Evolutionary conservation across 2,329 filamentous ascomycete genomes (phyloP).

Genomic region (Epichloe baconii): DNA sequence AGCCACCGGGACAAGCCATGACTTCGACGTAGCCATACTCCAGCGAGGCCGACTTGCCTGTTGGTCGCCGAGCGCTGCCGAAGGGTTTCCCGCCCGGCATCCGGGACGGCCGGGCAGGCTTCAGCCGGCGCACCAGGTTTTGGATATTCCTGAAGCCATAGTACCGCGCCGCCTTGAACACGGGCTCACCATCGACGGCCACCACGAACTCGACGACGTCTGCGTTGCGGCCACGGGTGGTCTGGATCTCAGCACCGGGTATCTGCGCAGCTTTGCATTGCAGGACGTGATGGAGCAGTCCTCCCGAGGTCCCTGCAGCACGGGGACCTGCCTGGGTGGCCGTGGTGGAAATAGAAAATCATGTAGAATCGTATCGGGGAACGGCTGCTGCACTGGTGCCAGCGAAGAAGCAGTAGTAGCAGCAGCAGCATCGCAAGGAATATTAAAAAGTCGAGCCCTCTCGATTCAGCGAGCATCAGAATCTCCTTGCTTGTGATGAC

Average conservation of each 20-base stretch:
- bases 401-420: slow-evolving; percentile 26
- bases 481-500: slow-evolving; percentile 96
- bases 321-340: slow-evolving; percentile 28
- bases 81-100: slow-evolving; percentile 63
- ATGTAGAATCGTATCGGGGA: slow-evolving; percentile 61
- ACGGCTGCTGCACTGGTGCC: slow-evolving; percentile 28
- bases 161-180: slow-evolving; percentile 77
- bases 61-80: slow-evolving; percentile 39
- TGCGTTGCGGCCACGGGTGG: slow-evolving; percentile 67
- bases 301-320: slow-evolving; percentile 69
- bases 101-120: slow-evolving; percentile 63
- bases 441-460: slow-evolving; percentile 62
- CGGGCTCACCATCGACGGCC: slow-evolving; percentile 37
- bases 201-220: slow-evolving; percentile 83
- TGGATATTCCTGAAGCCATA: slow-evolving; percentile 98
- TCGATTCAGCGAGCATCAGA: slow-evolving; percentile 72
- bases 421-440: slow-evolving; percentile 23
- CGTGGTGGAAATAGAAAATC: slow-evolving; percentile 59
- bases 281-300: slow-evolving; percentile 77
- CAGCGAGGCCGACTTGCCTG: slow-evolving; percentile 32
- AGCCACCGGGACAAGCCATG: slow-evolving; percentile 98
- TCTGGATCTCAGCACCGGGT: slow-evolving; percentile 58
- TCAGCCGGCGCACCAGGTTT: slow-evolving; percentile 85
- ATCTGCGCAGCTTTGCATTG: slow-evolving; percentile 57
- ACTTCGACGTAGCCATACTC: slow-evolving; percentile 95